Conservation (phyloP, 257 asterid genomes). For the Mentha longifolia region DNA sequence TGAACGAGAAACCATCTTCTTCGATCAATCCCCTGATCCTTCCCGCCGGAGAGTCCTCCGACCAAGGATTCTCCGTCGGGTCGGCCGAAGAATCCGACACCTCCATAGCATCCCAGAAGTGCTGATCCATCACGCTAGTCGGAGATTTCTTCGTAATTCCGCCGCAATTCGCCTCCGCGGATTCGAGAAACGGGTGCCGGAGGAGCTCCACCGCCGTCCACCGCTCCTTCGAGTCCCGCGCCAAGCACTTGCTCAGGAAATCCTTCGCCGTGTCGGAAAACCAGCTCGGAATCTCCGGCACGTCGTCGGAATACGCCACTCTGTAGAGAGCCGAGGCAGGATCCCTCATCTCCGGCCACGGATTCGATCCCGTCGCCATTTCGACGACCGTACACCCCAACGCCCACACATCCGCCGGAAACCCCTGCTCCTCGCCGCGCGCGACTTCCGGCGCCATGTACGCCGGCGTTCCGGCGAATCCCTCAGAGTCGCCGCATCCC, state of each 20-base stretch:
- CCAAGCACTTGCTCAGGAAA: constrained; percentile 64
- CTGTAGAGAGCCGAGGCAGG: constrained; percentile 73
- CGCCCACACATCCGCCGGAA: constrained; percentile 85
- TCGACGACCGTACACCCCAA: constrained; percentile 81
- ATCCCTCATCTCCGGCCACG: constrained; percentile 80
- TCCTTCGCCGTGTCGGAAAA: constrained; percentile 56
- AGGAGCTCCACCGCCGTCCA: constrained; percentile 72
- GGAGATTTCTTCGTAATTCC: constrained; percentile 57
- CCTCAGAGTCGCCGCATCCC: constrained; percentile 19
- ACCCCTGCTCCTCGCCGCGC: constrained; percentile 79
- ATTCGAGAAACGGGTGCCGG: constrained; percentile 60
- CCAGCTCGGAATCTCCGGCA: constrained; percentile 59
- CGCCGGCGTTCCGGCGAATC: constrained; percentile 84
- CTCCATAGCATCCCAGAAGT: constrained; percentile 71
- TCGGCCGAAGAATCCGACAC: constrained; percentile 38
- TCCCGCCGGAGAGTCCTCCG: constrained; percentile 43
- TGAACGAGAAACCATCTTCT: neutral
- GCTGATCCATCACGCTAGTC: constrained; percentile 71
- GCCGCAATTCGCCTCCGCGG: constrained; percentile 11
- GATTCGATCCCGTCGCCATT: constrained; percentile 81
- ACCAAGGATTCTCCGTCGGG: constrained; percentile 22
- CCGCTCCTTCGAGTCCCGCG: constrained; percentile 50
- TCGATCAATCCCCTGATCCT: constrained; percentile 56
- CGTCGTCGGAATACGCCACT: constrained; percentile 61
- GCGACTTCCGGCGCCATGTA: constrained; percentile 96